Evolutionary conservation across 208 protist species (phyloP), one percentile per base, ranked within the genome.

Genomic region (Trypanosoma conorhini): DNA sequence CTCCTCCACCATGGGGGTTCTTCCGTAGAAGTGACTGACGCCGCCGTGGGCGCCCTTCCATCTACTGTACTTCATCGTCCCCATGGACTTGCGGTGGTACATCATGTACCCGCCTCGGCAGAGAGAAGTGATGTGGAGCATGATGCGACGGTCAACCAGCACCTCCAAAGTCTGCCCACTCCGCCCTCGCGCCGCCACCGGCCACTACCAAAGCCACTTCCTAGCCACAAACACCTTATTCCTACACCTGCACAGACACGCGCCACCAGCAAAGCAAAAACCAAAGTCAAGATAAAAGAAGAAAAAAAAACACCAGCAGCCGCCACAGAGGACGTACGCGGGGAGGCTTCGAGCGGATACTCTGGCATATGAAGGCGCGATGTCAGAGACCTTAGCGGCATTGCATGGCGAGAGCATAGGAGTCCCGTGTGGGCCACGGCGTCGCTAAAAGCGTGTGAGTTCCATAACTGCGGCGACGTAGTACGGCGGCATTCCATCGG

Each of bases 61-160:
- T 15, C 78, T 79, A 76, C 86, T 94, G 70, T 91, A 93, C 77
- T 87, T 88, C 87, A 94, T 89, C 15, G 86, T 92, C 35, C 87
- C 77, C 87, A 96, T 92, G 42, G 91, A 63, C 54, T 89, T 88
- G 62, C 91, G 88, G 66, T 96, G 91, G 80, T 96, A 96, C 86
- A 93, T 92, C 87, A 92, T 93, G 79, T 93, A 93, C 44, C 83
- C 85, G 28, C 87, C 91, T 13, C 79, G 57, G 46, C 72, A 65
- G 54, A 80, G 30, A 13, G 64, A 31, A 17, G 91, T 86, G 44
- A 51, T 44, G 67, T 74, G 80, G 55, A 93, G 62, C 78, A 85
- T 88, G 0, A 12, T 70, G 55, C n/a, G 15, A 1, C 24, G 13
- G 26, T 12, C 62, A n/a, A 10, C 4, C 31, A 30, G 5, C 30